Base-by-base conservation (phyloP, 805 yeast species). In the Ogataea angusta region DNA sequence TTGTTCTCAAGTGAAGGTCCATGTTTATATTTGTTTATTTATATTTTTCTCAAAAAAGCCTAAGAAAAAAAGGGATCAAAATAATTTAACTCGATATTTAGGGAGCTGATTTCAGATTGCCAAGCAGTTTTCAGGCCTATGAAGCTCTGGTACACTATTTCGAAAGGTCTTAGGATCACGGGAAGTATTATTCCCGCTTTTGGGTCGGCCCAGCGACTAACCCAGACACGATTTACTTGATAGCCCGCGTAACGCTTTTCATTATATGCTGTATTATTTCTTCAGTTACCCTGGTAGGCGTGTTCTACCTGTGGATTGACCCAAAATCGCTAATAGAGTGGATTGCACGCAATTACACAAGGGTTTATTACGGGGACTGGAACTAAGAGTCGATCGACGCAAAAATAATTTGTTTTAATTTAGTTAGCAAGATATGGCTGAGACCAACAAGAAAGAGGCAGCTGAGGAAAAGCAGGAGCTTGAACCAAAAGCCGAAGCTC, bases 1-100 rank as follows among this genome's bases (percentile, higher is more conserved):
- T 66, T 34, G 69, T 52, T 26, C 74, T 57, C 38, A 70, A 47
- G 41, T 63, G 57, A 29, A 53, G 47, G 40, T 53, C 54, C 57
- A 53, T 53, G 12, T 25, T 19, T 30, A 32, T 38, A 37, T 38
- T 38, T 37, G 29, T 31, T 38, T 38, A 13, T 32, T 38, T 38
- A 32, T 38, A 33, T 38, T 33, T 32, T 32, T 22, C 36, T 32
- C 18, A 28, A 33, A 33, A 38, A 28, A 22, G 3, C 30, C 29
- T 19, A 17, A 32, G 27, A 18, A 22, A 32, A 38, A 32, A 17
- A 33, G 24, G 37, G 42, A 28, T 30, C 19, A 14, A 6, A 15
- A 29, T n/a, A n/a, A n/a, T 13, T 16, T 10, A 12, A 14, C 5
- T 32, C 25, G 25, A 6, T 6, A 24, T 6, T 19, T 19, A 19